A percentile compares a stretch with the other conserved stretches of the same genome.
Conservation (phyloP, 306 rosid genomes). For the Trifolium fragiferum region DNA sequence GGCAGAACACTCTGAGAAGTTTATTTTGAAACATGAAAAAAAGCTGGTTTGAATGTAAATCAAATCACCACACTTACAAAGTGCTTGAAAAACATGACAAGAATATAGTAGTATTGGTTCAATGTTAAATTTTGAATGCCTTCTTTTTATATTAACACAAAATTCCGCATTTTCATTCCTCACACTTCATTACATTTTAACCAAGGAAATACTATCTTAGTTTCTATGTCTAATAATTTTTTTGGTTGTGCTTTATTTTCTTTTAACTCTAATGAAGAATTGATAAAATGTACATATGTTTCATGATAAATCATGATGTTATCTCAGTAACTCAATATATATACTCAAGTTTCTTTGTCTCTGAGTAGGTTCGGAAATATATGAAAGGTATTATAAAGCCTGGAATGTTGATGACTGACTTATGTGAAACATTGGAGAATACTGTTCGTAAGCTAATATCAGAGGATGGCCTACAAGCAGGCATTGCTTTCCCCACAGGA, state of each 20-base stretch:
- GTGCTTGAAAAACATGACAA: conserved; percentile 6
- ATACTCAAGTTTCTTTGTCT: conserved; percentile 37
- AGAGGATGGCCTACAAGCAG: conserved; percentile 93
- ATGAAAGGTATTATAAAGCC: conserved; percentile 83
- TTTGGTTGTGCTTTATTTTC: conserved; percentile 8
- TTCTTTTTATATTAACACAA: background rate
- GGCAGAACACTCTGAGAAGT: conserved; percentile 21
- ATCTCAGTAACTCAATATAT: background rate
- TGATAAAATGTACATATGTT: background rate
- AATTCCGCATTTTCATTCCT: background rate
- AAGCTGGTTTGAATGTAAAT: conserved; percentile 21
- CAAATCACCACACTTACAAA: conserved; percentile 8
- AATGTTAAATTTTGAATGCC: background rate
- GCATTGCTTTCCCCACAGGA: conserved; percentile 99
- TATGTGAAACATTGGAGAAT: conserved; percentile 94
- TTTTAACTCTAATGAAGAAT: conserved; percentile 21
- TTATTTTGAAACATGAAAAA: conserved; percentile 4
- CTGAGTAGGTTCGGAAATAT: conserved; percentile 81
- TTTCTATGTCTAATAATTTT: conserved; percentile 7
- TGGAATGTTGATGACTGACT: conserved; percentile 93
- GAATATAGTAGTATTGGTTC: conserved; percentile 2
- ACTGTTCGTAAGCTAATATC: conserved; percentile 87
- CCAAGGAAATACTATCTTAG: background rate
- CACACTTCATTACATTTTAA: background rate
- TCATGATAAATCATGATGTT: background rate